A percentile compares a stretch with the other conserved stretches of the same genome.
These are phyloP conservation scores for Phytophthora meadii DNA, from an alignment of 352 stramenopile genomes.

Conservation along the genomic window DNA sequence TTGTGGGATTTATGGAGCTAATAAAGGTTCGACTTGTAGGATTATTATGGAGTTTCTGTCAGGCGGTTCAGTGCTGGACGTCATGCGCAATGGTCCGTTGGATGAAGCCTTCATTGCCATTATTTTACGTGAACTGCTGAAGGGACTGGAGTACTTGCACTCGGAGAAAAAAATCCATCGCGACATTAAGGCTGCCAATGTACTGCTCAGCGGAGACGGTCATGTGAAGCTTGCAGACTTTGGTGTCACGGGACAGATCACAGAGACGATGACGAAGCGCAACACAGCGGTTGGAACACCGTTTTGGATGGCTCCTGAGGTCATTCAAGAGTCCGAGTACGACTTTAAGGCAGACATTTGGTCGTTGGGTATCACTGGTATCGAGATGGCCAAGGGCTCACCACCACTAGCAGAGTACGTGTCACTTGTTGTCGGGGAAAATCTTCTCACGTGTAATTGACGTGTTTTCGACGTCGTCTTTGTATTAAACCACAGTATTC, in stretches of 20 bases:
- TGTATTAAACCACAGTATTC: conserved; percentile 80
- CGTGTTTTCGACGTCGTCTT: conserved; percentile 1
- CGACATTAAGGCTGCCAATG: conserved; percentile 86
- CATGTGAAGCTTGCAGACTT: conserved; percentile 87
- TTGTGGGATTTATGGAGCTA: neutral
- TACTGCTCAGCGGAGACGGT: conserved; percentile 79
- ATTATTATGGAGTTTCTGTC: conserved; percentile 97
- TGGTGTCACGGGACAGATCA: conserved; percentile 94
- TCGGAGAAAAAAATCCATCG: conserved; percentile 88
- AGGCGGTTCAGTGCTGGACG: conserved; percentile 90
- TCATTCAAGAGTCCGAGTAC: conserved; percentile 91
- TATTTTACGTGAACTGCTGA: conserved; percentile 81
- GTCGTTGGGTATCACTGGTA: conserved; percentile 98
- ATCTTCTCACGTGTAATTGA: conserved; percentile 1
- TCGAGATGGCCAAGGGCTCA: conserved; percentile 98
- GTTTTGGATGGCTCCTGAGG: conserved; percentile 97
- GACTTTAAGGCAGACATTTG: conserved; percentile 98
- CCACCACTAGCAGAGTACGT: conserved; percentile 93
- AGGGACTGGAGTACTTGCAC: conserved; percentile 82
- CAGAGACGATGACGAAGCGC: conserved; percentile 97
- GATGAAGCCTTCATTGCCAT: conserved; percentile 87
- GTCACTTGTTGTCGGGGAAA: neutral
- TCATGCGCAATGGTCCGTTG: conserved; percentile 81
- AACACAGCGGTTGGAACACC: conserved; percentile 98
- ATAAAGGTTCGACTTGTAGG: conserved; percentile 33